These are phyloP conservation scores for Tulasnella sp. DNA, from an alignment of 768 basidiomycete genomes.

Conservation along the genomic window DNA sequence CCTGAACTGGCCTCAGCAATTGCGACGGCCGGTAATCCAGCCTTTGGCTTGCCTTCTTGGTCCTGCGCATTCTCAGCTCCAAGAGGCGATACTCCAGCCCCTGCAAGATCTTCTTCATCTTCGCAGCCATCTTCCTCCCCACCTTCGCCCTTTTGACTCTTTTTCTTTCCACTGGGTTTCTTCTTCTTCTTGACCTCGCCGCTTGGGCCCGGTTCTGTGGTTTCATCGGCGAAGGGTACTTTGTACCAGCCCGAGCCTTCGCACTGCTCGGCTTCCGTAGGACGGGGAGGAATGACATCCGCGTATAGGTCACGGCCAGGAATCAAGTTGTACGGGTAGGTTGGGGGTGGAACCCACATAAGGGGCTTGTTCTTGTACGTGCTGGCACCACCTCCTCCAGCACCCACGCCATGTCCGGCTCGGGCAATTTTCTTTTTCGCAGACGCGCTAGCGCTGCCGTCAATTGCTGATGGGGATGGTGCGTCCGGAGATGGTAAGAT, in stretches of 20 bases:
- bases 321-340: constrained; percentile 26
- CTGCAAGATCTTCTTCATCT: not conserved
- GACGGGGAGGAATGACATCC: constrained; percentile 14
- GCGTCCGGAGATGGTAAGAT: not conserved
- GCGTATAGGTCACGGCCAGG: constrained; percentile 26
- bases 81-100: not conserved
- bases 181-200: constrained; percentile 17
- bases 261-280: not conserved
- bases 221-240: not conserved
- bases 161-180: not conserved
- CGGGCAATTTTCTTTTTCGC: constrained; percentile 20
- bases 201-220: not conserved
- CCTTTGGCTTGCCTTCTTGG: not conserved
- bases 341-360: constrained; percentile 25
- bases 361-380: constrained; percentile 23
- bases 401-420: constrained; percentile 22
- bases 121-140: not conserved
- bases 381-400: constrained; percentile 2
- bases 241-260: not conserved
- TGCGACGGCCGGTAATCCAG: not conserved
- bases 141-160: not conserved
- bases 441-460: not conserved
- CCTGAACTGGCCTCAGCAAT: not conserved
- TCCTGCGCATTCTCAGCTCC: not conserved
- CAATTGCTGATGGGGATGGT: not conserved